Evolutionary conservation across 371 early-diverging fungal genomes (phyloP).

Genomic region (Rhizopus sp.): DNA sequence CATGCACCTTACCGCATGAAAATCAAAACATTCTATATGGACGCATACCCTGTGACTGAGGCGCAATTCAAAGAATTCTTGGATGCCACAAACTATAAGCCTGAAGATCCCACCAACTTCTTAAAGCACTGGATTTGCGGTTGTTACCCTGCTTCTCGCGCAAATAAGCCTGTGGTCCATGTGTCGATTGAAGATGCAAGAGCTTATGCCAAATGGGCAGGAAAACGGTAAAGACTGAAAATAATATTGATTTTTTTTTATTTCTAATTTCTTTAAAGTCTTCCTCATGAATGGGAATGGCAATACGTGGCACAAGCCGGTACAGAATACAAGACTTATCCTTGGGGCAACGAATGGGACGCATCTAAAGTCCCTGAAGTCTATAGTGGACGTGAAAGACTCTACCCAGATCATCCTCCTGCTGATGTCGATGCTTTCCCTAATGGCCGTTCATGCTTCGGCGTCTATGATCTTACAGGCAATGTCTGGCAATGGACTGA

Average conservation of each 20-base stretch:
- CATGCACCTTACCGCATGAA: slow-evolving; percentile 27
- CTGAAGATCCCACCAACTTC: slow-evolving; percentile 30
- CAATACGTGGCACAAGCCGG: slow-evolving; percentile 36
- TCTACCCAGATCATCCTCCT: slow-evolving; percentile 35
- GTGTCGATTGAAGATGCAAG: slow-evolving; percentile 36
- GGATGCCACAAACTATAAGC: slow-evolving; percentile 27
- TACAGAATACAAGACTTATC: slow-evolving; percentile 26
- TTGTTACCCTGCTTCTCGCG: slow-evolving; percentile 26
- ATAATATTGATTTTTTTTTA: not conserved
- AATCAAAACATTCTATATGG: slow-evolving; percentile 31
- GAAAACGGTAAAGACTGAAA: slow-evolving; percentile 27
- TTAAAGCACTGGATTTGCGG: slow-evolving; percentile 34
- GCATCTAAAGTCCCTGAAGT: slow-evolving; percentile 22
- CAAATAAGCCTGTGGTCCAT: slow-evolving; percentile 34
- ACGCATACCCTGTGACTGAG: slow-evolving; percentile 32
- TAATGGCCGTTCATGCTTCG: slow-evolving; percentile 24
- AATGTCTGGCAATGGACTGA: slow-evolving; percentile 41
- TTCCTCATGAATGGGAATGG: slow-evolving; percentile 43
- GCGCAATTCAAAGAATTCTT: slow-evolving; percentile 30
- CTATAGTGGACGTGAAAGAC: slow-evolving; percentile 31
- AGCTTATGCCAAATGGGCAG: slow-evolving; percentile 39
- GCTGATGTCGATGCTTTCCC: slow-evolving; percentile 32
- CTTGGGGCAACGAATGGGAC: slow-evolving; percentile 36
- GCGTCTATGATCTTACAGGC: slow-evolving; percentile 35
- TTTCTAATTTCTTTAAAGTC: slow-evolving; percentile 10